These are phyloP conservation scores for Candida frijolesensis DNA, from an alignment of 1,139 yeast species.

Conservation along the genomic window DNA sequence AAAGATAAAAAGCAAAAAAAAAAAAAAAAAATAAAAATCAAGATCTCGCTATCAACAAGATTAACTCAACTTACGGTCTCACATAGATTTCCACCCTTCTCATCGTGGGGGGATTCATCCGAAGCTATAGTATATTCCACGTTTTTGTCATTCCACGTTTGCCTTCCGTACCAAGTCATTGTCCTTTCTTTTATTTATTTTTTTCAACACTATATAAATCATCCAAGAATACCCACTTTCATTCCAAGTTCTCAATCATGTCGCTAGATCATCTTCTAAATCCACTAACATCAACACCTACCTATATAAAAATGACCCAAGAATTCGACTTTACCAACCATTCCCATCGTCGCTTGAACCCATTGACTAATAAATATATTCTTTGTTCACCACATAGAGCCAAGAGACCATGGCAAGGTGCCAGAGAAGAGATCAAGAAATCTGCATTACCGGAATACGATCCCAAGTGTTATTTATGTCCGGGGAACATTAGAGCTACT, in stretches of 20 bases:
- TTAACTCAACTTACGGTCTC: not conserved
- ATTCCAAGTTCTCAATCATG: constrained; percentile 5
- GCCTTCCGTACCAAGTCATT: not conserved
- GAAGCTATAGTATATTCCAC: not conserved
- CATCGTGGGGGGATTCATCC: not conserved
- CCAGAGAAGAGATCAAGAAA: constrained; percentile 54
- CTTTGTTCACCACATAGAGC: constrained; percentile 79
- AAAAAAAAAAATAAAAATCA: not conserved
- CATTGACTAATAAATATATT: constrained; percentile 63
- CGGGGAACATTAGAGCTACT: constrained; percentile 68
- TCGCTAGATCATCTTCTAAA: constrained; percentile 26
- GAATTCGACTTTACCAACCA: constrained; percentile 53
- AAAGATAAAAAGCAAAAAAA: not conserved
- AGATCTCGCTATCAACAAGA: not conserved
- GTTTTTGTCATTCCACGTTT: not conserved
- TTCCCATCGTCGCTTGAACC: constrained; percentile 72
- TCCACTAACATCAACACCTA: constrained; percentile 24
- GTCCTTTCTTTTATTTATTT: not conserved
- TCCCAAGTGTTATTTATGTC: constrained; percentile 71
- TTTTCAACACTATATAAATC: not conserved
- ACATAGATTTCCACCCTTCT: not conserved
- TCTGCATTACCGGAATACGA: constrained; percentile 58
- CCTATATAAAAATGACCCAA: constrained; percentile 26
- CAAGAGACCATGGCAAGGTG: constrained; percentile 83
- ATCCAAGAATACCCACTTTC: not conserved